phyloP scores from a whole-genome alignment of 2,329 filamentous ascomycete species.

The Ceratocystis smalleyi region DNA sequence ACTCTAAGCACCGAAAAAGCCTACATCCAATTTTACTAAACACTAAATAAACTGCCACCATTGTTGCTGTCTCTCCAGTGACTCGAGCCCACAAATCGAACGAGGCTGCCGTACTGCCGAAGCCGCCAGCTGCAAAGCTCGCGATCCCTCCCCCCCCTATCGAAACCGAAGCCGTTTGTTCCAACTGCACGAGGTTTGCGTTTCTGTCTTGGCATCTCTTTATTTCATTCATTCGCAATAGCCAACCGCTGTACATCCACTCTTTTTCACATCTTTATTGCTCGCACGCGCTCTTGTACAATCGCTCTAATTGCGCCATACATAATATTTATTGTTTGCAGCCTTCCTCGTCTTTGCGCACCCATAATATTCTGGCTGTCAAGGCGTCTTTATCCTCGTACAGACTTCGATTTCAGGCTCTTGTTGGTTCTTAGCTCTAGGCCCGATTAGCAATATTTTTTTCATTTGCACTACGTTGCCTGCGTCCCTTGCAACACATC shows the following conservation, averaged over 20 bases:
- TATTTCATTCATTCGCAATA: background rate
- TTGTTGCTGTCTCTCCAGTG: background rate
- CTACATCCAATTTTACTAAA: no score
- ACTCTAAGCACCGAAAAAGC: background rate
- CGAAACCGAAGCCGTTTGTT: background rate
- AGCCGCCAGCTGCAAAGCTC: background rate
- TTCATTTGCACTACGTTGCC: background rate
- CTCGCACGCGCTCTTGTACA: background rate
- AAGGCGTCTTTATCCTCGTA: background rate
- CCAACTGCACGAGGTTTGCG: background rate
- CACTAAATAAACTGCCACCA: background rate
- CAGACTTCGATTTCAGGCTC: background rate
- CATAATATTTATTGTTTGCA: constrained; percentile 1
- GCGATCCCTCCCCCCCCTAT: background rate
- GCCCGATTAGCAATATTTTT: background rate
- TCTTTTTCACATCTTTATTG: background rate
- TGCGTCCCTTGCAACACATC: background rate
- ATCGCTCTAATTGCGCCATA: background rate
- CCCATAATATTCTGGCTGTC: background rate
- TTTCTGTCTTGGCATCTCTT: background rate
- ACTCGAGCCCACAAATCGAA: background rate
- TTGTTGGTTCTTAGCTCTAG: background rate
- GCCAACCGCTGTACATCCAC: background rate
- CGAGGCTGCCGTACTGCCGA: background rate
- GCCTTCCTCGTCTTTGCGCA: background rate